Conservation (phyloP, 1,284 basidiomycete genomes). For the Ceratobasidium sp. region DNA sequence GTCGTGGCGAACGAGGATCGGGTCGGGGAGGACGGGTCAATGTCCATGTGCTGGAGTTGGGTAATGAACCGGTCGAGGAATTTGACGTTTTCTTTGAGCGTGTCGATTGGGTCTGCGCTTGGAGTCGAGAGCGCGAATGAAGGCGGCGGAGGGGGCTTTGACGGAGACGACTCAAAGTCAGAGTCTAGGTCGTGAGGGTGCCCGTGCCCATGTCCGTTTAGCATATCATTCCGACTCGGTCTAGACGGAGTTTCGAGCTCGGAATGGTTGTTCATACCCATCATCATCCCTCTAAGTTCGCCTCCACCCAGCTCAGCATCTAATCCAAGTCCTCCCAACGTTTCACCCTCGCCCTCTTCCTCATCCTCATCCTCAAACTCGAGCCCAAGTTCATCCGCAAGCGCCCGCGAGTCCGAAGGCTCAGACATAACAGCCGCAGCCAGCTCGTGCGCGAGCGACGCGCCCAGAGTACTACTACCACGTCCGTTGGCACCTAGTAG, state of each 20-base stretch:
- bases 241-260: conserved; percentile 38
- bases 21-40: conserved; percentile 61
- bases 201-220: conserved; percentile 28
- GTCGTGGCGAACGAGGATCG: conserved; percentile 48
- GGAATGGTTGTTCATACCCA: conserved; percentile 10
- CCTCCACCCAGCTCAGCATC: not conserved
- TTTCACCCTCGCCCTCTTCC: conserved; percentile 72
- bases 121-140: conserved; percentile 4
- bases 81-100: conserved; percentile 75
- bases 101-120: conserved; percentile 52
- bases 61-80: conserved; percentile 81
- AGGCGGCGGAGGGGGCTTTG: conserved; percentile 26
- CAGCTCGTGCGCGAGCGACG: conserved; percentile 83
- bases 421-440: conserved; percentile 87
- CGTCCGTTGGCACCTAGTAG: conserved; percentile 62
- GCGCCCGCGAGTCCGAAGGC: conserved; percentile 78
- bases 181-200: conserved; percentile 33
- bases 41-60: conserved; percentile 77
- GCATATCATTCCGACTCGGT: conserved; percentile 18
- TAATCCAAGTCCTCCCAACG: not conserved
- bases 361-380: conserved; percentile 88
- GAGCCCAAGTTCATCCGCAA: conserved; percentile 87
- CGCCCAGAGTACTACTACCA: conserved; percentile 60
- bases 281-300: conserved; percentile 23
- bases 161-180: conserved; percentile 29